Conservation (phyloP, 257 asterid genomes). For the Fraxinus quadrangulata region DNA sequence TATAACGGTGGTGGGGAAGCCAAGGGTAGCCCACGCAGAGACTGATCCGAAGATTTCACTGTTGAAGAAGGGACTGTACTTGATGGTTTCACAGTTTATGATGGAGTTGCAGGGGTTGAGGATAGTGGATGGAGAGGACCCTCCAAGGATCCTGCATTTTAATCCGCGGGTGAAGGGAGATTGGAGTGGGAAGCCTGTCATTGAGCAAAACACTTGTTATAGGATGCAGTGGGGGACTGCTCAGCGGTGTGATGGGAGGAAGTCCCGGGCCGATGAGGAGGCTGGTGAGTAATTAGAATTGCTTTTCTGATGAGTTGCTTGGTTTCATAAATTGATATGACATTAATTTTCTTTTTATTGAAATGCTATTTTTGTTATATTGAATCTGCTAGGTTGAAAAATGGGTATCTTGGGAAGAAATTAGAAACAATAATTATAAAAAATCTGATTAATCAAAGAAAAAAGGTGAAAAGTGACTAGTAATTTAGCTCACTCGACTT, state of each 20-base stretch:
- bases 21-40: constrained; percentile 73
- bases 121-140: constrained; percentile 91
- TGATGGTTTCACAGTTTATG: constrained; percentile 94
- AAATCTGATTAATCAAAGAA: not conserved
- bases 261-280: constrained; percentile 84
- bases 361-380: not conserved
- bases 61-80: constrained; percentile 64
- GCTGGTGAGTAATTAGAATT: constrained; percentile 56
- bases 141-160: constrained; percentile 84
- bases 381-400: not conserved
- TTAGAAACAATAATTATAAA: too few relatives aligned
- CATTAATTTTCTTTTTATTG: not conserved
- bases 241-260: constrained; percentile 93
- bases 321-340: constrained; percentile 20
- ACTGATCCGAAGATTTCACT: constrained; percentile 78
- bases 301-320: constrained; percentile 8
- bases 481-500: not conserved
- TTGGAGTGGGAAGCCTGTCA: constrained; percentile 94
- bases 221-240: constrained; percentile 97
- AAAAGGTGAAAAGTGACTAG: not conserved
- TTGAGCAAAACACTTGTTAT: constrained; percentile 90
- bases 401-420: not conserved
- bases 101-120: constrained; percentile 92
- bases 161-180: constrained; percentile 92
- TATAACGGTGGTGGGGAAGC: constrained; percentile 78